A percentile compares a stretch with the other conserved stretches of the same genome.
Conservation (phyloP, 805 yeast species). For the Dipodascopsis uninucleata region DNA sequence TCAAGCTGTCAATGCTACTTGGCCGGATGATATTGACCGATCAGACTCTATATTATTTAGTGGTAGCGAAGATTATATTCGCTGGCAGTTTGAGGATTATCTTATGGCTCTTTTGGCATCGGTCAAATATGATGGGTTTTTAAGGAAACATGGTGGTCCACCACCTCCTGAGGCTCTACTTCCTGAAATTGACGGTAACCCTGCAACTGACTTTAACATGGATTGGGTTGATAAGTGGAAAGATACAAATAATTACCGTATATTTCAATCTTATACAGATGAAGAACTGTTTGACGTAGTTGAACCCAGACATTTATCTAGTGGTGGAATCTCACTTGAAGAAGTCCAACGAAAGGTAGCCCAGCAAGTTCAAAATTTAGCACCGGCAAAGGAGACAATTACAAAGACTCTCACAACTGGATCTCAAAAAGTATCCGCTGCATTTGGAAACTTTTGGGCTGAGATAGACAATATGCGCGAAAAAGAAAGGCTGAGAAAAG, state of each 20-base stretch:
- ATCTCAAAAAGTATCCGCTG: conserved; percentile 31
- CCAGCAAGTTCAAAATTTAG: conserved; percentile 23
- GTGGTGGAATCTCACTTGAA: conserved; percentile 29
- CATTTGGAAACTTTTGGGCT: conserved; percentile 34
- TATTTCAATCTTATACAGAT: conserved; percentile 58
- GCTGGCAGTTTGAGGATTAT: conserved; percentile 89
- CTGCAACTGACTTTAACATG: conserved; percentile 43
- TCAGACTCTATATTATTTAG: conserved; percentile 48
- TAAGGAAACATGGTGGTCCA: conserved; percentile 39
- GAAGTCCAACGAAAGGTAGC: conserved; percentile 30
- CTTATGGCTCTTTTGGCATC: conserved; percentile 69
- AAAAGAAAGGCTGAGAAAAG: conserved; percentile 17
- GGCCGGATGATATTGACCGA: conserved; percentile 40
- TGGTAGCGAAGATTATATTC: conserved; percentile 83
- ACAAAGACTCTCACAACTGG: conserved; percentile 30
- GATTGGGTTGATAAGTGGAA: conserved; percentile 54
- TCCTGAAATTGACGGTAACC: conserved; percentile 34
- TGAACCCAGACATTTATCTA: conserved; percentile 44
- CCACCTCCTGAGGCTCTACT: conserved; percentile 38
- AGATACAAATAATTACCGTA: conserved; percentile 49
- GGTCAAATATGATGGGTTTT: conserved; percentile 63
- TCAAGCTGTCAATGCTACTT: conserved; percentile 47
- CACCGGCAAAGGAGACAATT: conserved; percentile 31
- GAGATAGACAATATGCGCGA: conserved; percentile 25
- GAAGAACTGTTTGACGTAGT: conserved; percentile 65